A percentile compares a stretch with the other conserved stretches of the same genome.
phyloP scores from a whole-genome alignment of 2,329 filamentous ascomycete species.

The Sporothrix dimorphospora region DNA sequence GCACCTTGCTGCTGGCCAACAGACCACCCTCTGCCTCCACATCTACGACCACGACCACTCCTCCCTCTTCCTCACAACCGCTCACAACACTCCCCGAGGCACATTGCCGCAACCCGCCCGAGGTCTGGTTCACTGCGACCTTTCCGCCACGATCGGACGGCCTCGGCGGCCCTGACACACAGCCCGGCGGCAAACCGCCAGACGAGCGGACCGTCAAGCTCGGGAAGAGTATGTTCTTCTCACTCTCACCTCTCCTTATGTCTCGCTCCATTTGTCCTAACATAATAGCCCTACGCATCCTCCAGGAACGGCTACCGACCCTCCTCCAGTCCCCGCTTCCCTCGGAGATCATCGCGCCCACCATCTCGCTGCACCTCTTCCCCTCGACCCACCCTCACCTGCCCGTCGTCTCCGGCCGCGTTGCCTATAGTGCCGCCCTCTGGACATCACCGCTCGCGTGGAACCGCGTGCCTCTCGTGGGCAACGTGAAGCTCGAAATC shows the following conservation, averaged over 20 bases:
- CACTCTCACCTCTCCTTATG: not conserved
- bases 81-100: constrained; percentile 36
- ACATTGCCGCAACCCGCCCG: constrained; percentile 40
- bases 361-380: constrained; percentile 72
- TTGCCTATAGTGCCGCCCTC: constrained; percentile 88
- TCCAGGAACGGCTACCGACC: constrained; percentile 68
- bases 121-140: constrained; percentile 51
- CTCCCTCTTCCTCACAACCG: constrained; percentile 25
- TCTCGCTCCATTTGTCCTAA: not conserved
- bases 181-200: constrained; percentile 41
- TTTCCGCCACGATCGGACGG: constrained; percentile 34
- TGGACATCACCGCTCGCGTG: constrained; percentile 97
- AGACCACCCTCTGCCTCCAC: constrained; percentile 13
- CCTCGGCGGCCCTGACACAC: constrained; percentile 23
- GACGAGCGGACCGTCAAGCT: constrained; percentile 64
- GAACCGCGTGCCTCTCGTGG: constrained; percentile 88
- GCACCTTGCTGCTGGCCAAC: constrained; percentile 32
- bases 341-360: constrained; percentile 74
- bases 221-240: constrained; percentile 58
- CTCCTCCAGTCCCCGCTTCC: constrained; percentile 69
- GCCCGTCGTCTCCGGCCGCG: constrained; percentile 85
- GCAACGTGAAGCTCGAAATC: constrained; percentile 86
- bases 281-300: constrained; percentile 60
- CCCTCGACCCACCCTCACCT: constrained; percentile 83
- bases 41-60: not conserved